These are phyloP conservation scores for Eucommia ulmoides DNA, from an alignment of 257 asterid species.

Conservation along the genomic window DNA sequence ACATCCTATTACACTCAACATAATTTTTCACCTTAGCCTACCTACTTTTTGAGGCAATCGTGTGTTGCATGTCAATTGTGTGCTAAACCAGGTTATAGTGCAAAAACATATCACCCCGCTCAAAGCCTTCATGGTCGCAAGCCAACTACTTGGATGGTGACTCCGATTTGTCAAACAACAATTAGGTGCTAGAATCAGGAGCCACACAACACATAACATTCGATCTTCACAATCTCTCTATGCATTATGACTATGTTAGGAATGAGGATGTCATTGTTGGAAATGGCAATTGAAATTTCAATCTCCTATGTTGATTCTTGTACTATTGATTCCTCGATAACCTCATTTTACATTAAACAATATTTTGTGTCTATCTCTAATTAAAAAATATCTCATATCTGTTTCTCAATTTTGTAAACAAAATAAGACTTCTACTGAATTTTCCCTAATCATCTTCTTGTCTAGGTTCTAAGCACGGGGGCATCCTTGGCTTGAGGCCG, in stretches of 20 bases:
- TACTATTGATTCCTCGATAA: neutral
- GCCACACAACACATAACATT: neutral
- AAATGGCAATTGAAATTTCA: neutral
- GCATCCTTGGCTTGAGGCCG: neutral
- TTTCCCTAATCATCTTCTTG: constrained; percentile 2
- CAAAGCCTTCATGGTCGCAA: neutral
- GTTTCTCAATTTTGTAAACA: neutral
- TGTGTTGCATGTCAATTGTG: neutral
- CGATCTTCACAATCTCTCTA: constrained; percentile 2
- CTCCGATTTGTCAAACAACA: neutral
- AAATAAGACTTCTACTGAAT: neutral
- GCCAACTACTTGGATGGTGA: neutral
- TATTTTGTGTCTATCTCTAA: neutral
- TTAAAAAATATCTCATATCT: neutral
- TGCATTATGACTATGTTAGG: neutral
- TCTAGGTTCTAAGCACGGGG: constrained; percentile 2
- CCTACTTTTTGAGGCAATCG: neutral
- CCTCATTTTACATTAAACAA: neutral
- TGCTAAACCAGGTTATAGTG: neutral
- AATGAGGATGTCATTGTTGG: neutral
- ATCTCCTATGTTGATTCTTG: neutral
- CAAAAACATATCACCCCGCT: neutral
- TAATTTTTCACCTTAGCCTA: neutral
- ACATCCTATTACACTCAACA: neutral
- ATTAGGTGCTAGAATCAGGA: neutral